These are phyloP conservation scores for Skeletonema tropicum DNA, from an alignment of 108 stramenopile species.

Conservation along the genomic window DNA sequence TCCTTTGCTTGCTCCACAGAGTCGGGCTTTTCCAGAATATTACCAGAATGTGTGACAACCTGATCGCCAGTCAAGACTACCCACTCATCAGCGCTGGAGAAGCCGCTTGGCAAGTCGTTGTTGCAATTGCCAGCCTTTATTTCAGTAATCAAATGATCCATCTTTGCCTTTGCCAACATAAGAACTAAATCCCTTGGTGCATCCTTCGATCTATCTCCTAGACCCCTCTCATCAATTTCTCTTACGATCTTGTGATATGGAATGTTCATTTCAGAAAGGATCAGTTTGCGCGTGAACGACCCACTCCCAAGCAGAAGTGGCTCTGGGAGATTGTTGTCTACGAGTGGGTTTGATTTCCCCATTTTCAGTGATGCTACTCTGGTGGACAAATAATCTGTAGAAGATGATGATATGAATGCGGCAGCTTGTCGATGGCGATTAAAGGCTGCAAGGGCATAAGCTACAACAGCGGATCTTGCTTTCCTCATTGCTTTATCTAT, in stretches of 20 bases:
- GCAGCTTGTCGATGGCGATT: background rate
- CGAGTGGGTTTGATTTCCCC: slow-evolving; percentile 26
- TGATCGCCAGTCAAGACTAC: slow-evolving; percentile 84
- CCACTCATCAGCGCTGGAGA: slow-evolving; percentile 35
- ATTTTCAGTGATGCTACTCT: slow-evolving; percentile 2
- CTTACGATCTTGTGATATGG: slow-evolving; percentile 64
- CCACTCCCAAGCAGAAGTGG: slow-evolving; percentile 79
- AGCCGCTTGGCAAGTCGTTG: slow-evolving; percentile 48
- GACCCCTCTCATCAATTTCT: slow-evolving; percentile 77
- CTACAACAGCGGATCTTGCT: background rate
- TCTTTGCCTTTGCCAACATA: slow-evolving; percentile 74
- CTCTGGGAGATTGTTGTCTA: slow-evolving; percentile 49
- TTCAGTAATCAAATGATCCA: slow-evolving; percentile 43
- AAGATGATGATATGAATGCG: background rate
- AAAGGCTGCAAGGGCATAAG: background rate
- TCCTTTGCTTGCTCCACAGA: slow-evolving; percentile 68
- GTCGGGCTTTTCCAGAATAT: slow-evolving; percentile 82
- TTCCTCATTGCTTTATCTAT: slow-evolving; percentile 1
- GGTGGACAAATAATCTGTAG: background rate
- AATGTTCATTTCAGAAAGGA: slow-evolving; percentile 82
- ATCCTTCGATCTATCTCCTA: slow-evolving; percentile 67
- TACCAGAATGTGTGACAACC: slow-evolving; percentile 72
- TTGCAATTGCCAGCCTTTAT: slow-evolving; percentile 31
- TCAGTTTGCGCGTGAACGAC: slow-evolving; percentile 83
- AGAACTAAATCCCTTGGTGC: slow-evolving; percentile 60